Conservation (phyloP, 306 rosid genomes). For the Dryas alaskensis region DNA sequence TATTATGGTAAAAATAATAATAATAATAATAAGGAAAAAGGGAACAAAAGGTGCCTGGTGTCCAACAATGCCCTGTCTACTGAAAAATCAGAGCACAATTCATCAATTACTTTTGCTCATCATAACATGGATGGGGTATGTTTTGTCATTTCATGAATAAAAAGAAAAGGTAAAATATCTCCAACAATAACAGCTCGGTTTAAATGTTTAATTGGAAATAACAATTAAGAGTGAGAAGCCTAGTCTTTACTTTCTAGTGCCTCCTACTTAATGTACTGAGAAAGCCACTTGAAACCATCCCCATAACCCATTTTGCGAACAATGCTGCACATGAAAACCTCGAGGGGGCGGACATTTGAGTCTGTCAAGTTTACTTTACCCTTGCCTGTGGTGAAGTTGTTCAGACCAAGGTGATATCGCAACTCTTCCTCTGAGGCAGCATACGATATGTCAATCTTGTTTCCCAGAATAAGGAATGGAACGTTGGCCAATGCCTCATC, state of each 20-base stretch:
- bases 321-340: conserved; percentile 93
- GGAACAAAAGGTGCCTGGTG: too few relatives aligned
- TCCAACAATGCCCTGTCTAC: too few relatives aligned
- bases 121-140: background rate
- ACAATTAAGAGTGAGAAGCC: conserved; percentile 29
- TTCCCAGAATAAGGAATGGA: conserved; percentile 81
- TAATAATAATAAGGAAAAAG: too few relatives aligned
- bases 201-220: conserved; percentile 35
- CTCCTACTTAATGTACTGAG: conserved; percentile 75
- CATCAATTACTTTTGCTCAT: conserved; percentile 3
- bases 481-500: conserved; percentile 70
- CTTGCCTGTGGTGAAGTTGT: conserved; percentile 87
- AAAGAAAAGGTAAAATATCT: background rate
- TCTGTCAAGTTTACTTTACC: conserved; percentile 72
- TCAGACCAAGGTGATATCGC: conserved; percentile 67
- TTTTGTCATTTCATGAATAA: conserved; percentile 10
- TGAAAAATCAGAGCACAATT: background rate
- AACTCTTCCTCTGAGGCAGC: conserved; percentile 87
- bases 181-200: conserved; percentile 29
- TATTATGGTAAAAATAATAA: too few relatives aligned
- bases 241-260: conserved; percentile 27
- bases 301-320: conserved; percentile 95
- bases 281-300: conserved; percentile 89
- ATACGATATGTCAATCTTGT: conserved; percentile 77
- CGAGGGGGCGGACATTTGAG: conserved; percentile 74